Evolutionary conservation across 805 yeast genomes (phyloP), one percentile per base, ranked within the genome.

Genomic region (Yarrowia hollandica): DNA sequence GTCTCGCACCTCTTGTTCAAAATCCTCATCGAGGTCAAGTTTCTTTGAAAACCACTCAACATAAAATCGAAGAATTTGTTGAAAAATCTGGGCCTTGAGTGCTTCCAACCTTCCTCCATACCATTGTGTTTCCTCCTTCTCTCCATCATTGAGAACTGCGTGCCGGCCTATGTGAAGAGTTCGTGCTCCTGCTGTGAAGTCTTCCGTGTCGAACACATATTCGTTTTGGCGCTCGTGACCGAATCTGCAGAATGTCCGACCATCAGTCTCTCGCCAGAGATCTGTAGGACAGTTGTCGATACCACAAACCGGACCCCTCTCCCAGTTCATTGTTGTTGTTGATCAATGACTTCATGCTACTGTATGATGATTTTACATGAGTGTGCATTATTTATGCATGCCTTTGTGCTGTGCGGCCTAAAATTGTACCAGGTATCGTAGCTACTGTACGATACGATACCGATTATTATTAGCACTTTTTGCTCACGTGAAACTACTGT

Each of bases 241-340:
- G 67, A 81, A 86, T 66, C 88, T 92, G 69, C 99, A 92, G 10
- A 91, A 85, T 60, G 84, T 79, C 54, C 82, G 82, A 22, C 99
- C 99, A 66, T 87, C 89, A 3, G 82, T 74, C 26, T 81, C 71
- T 54, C 85, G 78, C 82, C 89, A 92, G 54, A 85, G 78, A 34
- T 83, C 74, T 0, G 97, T 87, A 4, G 87, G 82, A 72, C 99
- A 92, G 74, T 92, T 92, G 63, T 87, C 91, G 2, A 84, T 83
- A 0, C 97, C 97, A 77, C 99, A 92, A 5, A 85, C 72, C 4
- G 88, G 85, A 1, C 99, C 98, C 58, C 14, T 34, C n/a, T 16
- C 25, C 58, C 58, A 52, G 18, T 28, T 25, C 58, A 52, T 52
- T 8, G 52, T 19, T 11, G 11, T 8, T 15, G 16, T 25, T 26